Base-by-base conservation (phyloP, 1,284 basidiomycete species). In the Kalmanozyma brasiliensis region DNA sequence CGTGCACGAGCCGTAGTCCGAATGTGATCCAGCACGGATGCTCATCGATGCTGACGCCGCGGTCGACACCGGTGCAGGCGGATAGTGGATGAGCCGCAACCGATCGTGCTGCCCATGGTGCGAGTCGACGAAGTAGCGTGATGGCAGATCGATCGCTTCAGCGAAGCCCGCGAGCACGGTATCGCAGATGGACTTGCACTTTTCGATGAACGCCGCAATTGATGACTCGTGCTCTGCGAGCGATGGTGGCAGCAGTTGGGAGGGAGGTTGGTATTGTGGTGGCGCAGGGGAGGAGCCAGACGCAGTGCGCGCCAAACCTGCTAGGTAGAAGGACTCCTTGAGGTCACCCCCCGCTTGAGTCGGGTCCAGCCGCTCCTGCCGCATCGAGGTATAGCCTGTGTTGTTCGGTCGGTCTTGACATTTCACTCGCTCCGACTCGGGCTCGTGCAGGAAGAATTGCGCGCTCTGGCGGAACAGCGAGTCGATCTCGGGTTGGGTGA, bases 1-100 rank as follows among this genome's bases (percentile, higher is more conserved):
- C 0, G 92, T 93, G 73, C 92, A 82, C 16, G 90, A 90, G 5
- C 92, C 92, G 73, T 93, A 93, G 82, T 92, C 91, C 87, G 74
- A 44, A 48, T 70, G 65, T 7, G 73, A 55, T n/a, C 75, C 75
- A 0, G 76, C 76, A 24, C 76, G 63, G 41, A 78, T 78, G 40
- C 61, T 55, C 6, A 29, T 42, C 14, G 45, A 41, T 8, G 33
- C 42, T 9, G 24, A 19, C 23, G 40, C 20, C 2, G 45, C 24
- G 10, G 33, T 34, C n/a, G 37, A 35, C 1, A 70, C 58, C 2
- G 52, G 34, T 0, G 72, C 56, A 2, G 76, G 73, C 4, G 74
- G 76, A 40, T 78, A 78, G 43, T 77, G 74, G 22, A 78, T 75
- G 34, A 78, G 53, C 1, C 76, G 66, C 34, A 78, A 34, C 2